Evolutionary conservation across 805 yeast genomes (phyloP), one percentile per base, ranked within the genome.

Genomic region (Candida tibetensis): DNA sequence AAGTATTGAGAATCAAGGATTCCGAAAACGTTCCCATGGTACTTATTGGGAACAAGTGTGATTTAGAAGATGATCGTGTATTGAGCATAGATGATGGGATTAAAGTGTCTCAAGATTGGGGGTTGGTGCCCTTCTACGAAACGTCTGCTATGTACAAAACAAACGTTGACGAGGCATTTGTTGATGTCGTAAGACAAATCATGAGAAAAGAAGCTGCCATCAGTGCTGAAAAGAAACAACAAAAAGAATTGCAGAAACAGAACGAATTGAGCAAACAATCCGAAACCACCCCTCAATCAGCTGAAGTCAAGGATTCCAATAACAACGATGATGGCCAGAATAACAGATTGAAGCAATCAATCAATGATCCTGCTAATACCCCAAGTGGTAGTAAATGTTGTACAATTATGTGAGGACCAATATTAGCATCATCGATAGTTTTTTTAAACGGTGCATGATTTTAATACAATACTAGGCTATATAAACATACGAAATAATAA

Each of bases 91-190:
- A 82, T 42, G 88, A 85, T 48, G 98, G 96, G 30, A 81, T 85
- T 36, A 77, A 77, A 40, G 84, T 88, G 4, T 85, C 95, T 19
- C 84, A 84, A 45, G 77, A 78, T 41, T 86, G 96, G 95, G 95
- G 91, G 13, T 75, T 77, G 52, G 93, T 86, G 2, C 96, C 96
- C 17, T 91, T 90, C 53, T 87, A 88, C 61, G 96, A 90, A 61
- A 83, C 95, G 1, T 82, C 93, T 52, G 98, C 99, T n/a, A 80
- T 87, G 79, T 78, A 82, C 57, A 81, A 83, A 59, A 81, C 88
- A 48, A 87, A 88, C 54, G 95, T 91, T 21, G 95, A 88, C 56
- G 95, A 89, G 52, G 93, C 91, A 0, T 93, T 90, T 52, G 73
- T 82, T 25, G 95, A 86, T 57, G 84, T 87, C 22, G 95, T 90